Conservation (phyloP, 2,329 filamentous ascomycete species). For the Albophoma yamanashiensis region DNA sequence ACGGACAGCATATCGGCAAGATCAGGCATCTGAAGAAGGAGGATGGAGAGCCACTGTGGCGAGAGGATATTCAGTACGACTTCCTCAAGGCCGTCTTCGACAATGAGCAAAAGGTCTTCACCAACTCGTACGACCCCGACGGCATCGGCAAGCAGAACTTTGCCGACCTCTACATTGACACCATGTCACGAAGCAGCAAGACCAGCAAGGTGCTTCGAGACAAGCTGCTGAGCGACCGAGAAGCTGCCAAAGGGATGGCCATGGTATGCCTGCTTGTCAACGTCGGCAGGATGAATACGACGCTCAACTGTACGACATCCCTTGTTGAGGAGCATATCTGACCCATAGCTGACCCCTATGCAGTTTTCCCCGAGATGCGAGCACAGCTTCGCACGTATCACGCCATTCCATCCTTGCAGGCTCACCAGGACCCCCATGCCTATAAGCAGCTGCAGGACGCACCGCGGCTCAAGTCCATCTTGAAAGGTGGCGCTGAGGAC, state of each 20-base stretch:
- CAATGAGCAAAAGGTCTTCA: constrained; percentile 66
- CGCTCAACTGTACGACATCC: constrained; percentile 69
- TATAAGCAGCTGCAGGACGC: constrained; percentile 98
- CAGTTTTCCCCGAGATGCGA: constrained; percentile 98
- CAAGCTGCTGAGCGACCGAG: constrained; percentile 84
- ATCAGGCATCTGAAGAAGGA: constrained; percentile 82
- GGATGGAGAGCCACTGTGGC: constrained; percentile 78
- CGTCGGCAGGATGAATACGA: constrained; percentile 97
- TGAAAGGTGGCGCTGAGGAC: constrained; percentile 94
- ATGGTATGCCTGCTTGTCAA: constrained; percentile 99
- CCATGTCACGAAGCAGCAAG: constrained; percentile 97
- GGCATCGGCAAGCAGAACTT: constrained; percentile 61
- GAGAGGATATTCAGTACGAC: constrained; percentile 81
- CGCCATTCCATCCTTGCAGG: constrained; percentile 91
- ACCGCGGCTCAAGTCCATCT: constrained; percentile 87
- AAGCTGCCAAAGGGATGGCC: constrained; percentile 93
- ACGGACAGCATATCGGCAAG: constrained; percentile 45
- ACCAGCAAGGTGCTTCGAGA: constrained; percentile 97
- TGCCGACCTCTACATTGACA: constrained; percentile 94
- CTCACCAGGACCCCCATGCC: constrained; percentile 85
- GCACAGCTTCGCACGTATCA: constrained; percentile 96
- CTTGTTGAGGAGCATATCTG: background rate
- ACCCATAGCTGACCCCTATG: constrained; percentile 6
- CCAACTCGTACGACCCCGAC: constrained; percentile 70
- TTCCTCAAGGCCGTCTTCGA: constrained; percentile 75